Evolutionary conservation across 805 yeast genomes (phyloP).

Genomic region (Lachancea lanzarotensis): DNA sequence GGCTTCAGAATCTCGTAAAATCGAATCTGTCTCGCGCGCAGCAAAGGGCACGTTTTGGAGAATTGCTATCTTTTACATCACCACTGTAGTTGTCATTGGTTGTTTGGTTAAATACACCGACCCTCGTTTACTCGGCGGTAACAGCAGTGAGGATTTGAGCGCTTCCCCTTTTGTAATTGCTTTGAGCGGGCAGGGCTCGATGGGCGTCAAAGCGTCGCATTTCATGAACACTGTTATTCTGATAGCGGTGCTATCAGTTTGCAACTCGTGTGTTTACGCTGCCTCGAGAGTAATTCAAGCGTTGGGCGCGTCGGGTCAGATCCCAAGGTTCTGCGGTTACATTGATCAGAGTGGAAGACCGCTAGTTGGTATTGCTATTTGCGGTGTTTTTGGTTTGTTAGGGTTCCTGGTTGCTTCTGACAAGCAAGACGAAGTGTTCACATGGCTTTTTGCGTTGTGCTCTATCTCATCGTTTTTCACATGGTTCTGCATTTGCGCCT

Average conservation of each 20-base stretch:
- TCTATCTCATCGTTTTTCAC: conserved; percentile 57
- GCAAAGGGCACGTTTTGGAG: conserved; percentile 54
- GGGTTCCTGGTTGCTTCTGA: conserved; percentile 52
- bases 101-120: conserved; percentile 53
- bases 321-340: conserved; percentile 52
- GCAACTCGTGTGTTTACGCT: conserved; percentile 63
- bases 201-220: conserved; percentile 45
- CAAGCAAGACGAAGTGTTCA: conserved; percentile 48
- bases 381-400: conserved; percentile 49
- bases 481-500: conserved; percentile 54
- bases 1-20: conserved; percentile 47
- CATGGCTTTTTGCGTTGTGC: conserved; percentile 60
- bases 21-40: conserved; percentile 41
- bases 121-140: conserved; percentile 35
- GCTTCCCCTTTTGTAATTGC: conserved; percentile 81
- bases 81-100: conserved; percentile 40
- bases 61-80: conserved; percentile 41
- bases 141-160: conserved; percentile 47
- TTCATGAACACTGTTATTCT: conserved; percentile 64
- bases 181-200: conserved; percentile 53
- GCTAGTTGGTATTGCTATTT: conserved; percentile 45
- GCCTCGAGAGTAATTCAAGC: conserved; percentile 61
- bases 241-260: conserved; percentile 62
- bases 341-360: conserved; percentile 67
- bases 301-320: conserved; percentile 55